A percentile compares a stretch with the other conserved stretches of the same genome.
phyloP scores from a whole-genome alignment of 352 stramenopile genomes.

The Pythium sukuiense region DNA sequence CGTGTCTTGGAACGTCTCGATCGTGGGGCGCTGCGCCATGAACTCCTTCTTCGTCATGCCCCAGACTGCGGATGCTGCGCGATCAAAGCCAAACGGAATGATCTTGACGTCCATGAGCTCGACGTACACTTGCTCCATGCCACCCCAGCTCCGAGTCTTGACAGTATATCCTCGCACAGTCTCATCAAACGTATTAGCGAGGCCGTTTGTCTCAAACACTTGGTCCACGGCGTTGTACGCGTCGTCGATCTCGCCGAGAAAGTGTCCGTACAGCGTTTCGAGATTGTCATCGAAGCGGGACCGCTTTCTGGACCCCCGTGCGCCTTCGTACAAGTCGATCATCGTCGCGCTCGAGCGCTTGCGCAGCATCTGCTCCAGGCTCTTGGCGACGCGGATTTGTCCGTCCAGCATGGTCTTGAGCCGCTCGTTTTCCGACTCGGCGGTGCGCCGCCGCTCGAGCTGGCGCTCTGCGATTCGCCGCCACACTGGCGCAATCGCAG shows the following conservation, averaged over 20 bases:
- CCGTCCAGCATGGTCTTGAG: conserved; percentile 40
- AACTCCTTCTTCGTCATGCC: conserved; percentile 15
- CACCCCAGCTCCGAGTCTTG: conserved; percentile 16
- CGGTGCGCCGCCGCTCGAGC: conserved; percentile 27
- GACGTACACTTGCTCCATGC: conserved; percentile 23
- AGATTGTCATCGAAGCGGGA: conserved; percentile 30
- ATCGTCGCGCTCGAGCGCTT: conserved; percentile 48
- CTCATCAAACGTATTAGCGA: conserved; percentile 28
- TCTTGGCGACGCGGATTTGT: conserved; percentile 50
- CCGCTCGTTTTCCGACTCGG: conserved; percentile 48
- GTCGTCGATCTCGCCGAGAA: conserved; percentile 32
- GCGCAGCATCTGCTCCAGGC: conserved; percentile 49
- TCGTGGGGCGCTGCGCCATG: conserved; percentile 6
- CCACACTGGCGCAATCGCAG: conserved; percentile 42
- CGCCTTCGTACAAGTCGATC: conserved; percentile 28
- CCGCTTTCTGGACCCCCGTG: conserved; percentile 7
- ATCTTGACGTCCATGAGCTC: conserved; percentile 28
- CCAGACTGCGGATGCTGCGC: conserved; percentile 14
- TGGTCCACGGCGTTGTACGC: conserved; percentile 39
- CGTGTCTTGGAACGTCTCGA: conserved; percentile 16
- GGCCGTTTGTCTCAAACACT: conserved; percentile 48
- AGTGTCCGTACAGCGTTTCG: conserved; percentile 21
- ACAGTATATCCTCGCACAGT: conserved; percentile 22
- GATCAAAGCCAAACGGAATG: conserved; percentile 24
- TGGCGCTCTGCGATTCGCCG: conserved; percentile 51